These are phyloP conservation scores for Lentinula sp. DNA, from an alignment of 768 basidiomycete genomes.

Conservation along the genomic window DNA sequence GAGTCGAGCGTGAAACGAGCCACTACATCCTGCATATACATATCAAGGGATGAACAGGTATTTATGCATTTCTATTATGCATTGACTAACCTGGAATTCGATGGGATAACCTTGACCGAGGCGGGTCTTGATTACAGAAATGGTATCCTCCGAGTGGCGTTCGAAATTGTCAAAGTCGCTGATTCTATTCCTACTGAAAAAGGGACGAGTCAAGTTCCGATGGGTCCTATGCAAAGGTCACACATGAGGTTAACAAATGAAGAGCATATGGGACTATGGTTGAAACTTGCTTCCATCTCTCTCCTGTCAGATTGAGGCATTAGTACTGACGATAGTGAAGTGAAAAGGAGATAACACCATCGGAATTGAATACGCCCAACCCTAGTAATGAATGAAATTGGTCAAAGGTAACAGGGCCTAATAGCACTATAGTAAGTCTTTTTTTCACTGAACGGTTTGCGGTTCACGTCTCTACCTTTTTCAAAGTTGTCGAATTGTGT, in stretches of 20 bases:
- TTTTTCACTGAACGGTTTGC: conserved; percentile 4
- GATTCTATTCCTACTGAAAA: conserved; percentile 50
- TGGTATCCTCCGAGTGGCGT: conserved; percentile 39
- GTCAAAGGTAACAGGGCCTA: conserved; percentile 13
- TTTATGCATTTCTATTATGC: background rate
- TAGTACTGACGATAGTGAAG: background rate
- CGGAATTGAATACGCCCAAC: conserved; percentile 48
- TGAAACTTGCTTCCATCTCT: conserved; percentile 48
- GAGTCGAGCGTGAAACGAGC: conserved; percentile 56
- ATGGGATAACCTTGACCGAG: conserved; percentile 40
- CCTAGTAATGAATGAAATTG: conserved; percentile 33
- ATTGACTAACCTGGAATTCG: conserved; percentile 42
- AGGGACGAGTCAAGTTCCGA: conserved; percentile 53
- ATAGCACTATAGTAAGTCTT: background rate
- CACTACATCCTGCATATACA: conserved; percentile 34
- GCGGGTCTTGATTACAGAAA: conserved; percentile 36
- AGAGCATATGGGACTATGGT: background rate
- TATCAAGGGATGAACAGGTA: background rate
- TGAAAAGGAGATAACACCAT: background rate
- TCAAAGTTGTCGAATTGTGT: conserved; percentile 31
- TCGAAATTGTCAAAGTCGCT: conserved; percentile 51
- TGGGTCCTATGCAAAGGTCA: conserved; percentile 24
- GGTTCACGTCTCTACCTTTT: conserved; percentile 17
- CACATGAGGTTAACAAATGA: conserved; percentile 22
- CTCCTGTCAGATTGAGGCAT: conserved; percentile 24